A percentile compares a stretch with the other conserved stretches of the same genome.
phyloP scores from a whole-genome alignment of 163 green algal genomes.

The Scenedesmus sp. region DNA sequence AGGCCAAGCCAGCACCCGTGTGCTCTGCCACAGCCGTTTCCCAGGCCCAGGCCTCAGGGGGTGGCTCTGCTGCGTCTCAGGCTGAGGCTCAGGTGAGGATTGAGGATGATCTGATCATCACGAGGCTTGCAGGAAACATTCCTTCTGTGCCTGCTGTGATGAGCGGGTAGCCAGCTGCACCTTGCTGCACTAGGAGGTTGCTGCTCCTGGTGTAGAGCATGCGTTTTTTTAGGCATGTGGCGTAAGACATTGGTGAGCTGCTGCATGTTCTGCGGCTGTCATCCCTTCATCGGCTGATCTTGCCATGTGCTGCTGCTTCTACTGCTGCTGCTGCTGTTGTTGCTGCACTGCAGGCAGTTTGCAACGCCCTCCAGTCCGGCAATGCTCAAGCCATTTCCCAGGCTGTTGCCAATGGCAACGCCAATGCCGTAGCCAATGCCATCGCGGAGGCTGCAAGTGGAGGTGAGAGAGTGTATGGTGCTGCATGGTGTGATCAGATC shows the following conservation, averaged over 20 bases:
- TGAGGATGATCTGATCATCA: background rate
- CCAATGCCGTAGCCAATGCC: background rate
- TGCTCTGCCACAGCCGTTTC: background rate
- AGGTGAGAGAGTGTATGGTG: background rate
- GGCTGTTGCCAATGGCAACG: constrained; percentile 22
- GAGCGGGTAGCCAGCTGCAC: no score
- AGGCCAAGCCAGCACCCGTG: background rate
- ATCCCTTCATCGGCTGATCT: background rate
- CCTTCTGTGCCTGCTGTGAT: no score
- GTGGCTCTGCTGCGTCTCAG: background rate
- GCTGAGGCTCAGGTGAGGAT: background rate
- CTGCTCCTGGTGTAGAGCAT: no score
- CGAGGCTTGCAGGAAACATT: background rate
- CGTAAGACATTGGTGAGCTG: no score
- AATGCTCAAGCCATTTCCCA: constrained; percentile 13
- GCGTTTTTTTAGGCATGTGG: no score
- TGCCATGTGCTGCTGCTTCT: background rate
- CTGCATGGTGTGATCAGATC: background rate
- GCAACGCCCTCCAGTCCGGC: constrained; percentile 8
- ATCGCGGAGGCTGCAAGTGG: constrained; percentile 21
- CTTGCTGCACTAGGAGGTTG: no score
- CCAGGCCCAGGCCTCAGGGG: background rate
- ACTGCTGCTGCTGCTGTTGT: background rate
- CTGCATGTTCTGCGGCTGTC: no score
- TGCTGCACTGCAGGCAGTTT: constrained; percentile 7